Evolutionary conservation across 2,329 filamentous ascomycete species (phyloP).

Genomic region (Ophidiomyces ophidiicola): DNA sequence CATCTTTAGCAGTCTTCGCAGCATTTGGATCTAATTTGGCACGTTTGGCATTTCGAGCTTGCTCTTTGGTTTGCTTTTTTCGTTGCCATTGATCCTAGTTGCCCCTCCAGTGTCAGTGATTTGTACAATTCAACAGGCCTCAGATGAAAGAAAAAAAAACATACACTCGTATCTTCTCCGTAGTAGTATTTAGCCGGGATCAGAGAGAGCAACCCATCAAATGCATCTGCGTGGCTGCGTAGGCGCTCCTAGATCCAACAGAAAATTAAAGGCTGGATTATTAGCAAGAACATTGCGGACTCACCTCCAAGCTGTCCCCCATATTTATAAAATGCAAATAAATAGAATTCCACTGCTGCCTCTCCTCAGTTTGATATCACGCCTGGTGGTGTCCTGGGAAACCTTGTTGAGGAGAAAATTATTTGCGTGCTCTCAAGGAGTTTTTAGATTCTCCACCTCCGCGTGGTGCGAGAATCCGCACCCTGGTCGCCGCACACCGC

Average conservation of each 20-base stretch:
- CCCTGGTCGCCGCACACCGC: neutral
- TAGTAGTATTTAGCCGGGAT: slow-evolving; percentile 89
- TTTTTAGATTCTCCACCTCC: neutral
- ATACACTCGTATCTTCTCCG: slow-evolving; percentile 68
- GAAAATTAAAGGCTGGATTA: neutral
- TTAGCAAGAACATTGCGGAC: neutral
- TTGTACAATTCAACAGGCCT: neutral
- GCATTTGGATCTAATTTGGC: slow-evolving; percentile 87
- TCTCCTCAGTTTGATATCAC: too few species aligned
- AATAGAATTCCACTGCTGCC: neutral
- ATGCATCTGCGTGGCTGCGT: slow-evolving; percentile 54
- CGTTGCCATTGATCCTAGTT: slow-evolving; percentile 78
- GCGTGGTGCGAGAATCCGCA: neutral
- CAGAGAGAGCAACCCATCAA: slow-evolving; percentile 73
- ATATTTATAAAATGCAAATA: slow-evolving; percentile 9
- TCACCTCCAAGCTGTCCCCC: slow-evolving; percentile 17
- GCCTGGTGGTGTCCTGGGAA: neutral
- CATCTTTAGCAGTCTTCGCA: slow-evolving; percentile 80
- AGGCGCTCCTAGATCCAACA: slow-evolving; percentile 33
- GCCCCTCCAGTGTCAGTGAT: neutral
- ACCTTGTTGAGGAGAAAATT: slow-evolving; percentile 4
- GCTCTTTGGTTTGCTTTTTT: slow-evolving; percentile 90
- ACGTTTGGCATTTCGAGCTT: slow-evolving; percentile 68
- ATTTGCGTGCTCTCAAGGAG: neutral
- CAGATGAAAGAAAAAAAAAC: slow-evolving; percentile 28